Conservation (phyloP, 176 grass and related monocot species). For the Leersia perrieri region DNA sequence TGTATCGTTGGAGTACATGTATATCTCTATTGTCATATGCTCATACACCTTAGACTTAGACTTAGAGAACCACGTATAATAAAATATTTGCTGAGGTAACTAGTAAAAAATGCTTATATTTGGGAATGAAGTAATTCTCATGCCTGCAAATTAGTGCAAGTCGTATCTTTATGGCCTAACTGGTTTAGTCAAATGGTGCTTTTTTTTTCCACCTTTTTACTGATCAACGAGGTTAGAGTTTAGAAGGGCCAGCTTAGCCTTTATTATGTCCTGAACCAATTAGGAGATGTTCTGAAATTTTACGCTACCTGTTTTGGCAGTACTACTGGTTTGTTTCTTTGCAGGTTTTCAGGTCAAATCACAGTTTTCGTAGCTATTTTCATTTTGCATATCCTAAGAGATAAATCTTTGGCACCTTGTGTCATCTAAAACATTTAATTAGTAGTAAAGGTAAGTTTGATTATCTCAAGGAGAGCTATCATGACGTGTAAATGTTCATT, state of each 20-base stretch:
- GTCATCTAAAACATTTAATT: background rate
- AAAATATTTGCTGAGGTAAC: too few species aligned
- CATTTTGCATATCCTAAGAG: background rate
- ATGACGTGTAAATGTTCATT: background rate
- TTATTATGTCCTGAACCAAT: background rate
- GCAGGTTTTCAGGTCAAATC: background rate
- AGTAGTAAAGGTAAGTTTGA: background rate
- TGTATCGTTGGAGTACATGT: background rate
- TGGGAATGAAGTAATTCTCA: too few species aligned
- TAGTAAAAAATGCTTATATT: too few species aligned
- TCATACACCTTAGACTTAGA: too few species aligned
- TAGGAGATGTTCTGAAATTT: background rate
- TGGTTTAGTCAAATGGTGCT: background rate
- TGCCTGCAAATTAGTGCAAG: too few species aligned
- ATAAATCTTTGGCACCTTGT: background rate
- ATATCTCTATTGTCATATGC: background rate
- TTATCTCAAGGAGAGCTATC: background rate
- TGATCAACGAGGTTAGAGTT: background rate
- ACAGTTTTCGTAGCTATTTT: background rate
- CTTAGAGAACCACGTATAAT: too few species aligned
- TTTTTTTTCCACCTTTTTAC: conserved; percentile 13
- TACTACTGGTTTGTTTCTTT: background rate
- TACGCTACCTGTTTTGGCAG: background rate
- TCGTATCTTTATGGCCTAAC: background rate
- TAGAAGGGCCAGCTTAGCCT: background rate